A percentile compares a stretch with the other conserved stretches of the same genome.
Evolutionary conservation across 2,329 filamentous ascomycete genomes (phyloP).

Genomic region (Colletotrichum abscissum): DNA sequence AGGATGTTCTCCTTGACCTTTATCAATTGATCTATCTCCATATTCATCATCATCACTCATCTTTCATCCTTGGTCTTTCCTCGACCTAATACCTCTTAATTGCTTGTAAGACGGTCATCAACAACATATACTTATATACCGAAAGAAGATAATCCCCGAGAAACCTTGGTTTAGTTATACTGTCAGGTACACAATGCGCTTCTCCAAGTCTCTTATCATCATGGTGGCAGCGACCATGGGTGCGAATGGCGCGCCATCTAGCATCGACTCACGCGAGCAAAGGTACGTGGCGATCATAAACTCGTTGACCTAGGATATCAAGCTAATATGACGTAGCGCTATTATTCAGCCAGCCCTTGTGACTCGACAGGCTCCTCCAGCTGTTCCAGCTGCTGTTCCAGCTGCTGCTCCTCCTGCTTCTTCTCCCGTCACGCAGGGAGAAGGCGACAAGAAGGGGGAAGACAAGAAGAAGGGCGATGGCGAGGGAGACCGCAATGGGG

Average conservation of each 20-base stretch:
- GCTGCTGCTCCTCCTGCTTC: background rate
- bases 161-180: background rate
- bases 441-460: background rate
- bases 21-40: background rate
- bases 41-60: background rate
- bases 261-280: conserved; percentile 15
- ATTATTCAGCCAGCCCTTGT: background rate
- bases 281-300: background rate
- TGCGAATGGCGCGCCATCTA: conserved; percentile 26
- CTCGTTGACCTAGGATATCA: too few species aligned
- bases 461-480: background rate
- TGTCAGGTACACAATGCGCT: conserved; percentile 21
- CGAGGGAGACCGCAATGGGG: background rate
- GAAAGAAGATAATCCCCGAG: background rate
- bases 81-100: background rate
- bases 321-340: conserved; percentile 5
- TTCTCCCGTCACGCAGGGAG: background rate
- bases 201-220: conserved; percentile 30
- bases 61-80: background rate
- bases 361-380: conserved; percentile 7
- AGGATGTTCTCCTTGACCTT: background rate
- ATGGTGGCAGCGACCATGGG: conserved; percentile 34
- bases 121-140: background rate
- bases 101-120: background rate
- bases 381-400: background rate